phyloP scores from a whole-genome alignment of 768 basidiomycete genomes.

The Pholiota molesta region DNA sequence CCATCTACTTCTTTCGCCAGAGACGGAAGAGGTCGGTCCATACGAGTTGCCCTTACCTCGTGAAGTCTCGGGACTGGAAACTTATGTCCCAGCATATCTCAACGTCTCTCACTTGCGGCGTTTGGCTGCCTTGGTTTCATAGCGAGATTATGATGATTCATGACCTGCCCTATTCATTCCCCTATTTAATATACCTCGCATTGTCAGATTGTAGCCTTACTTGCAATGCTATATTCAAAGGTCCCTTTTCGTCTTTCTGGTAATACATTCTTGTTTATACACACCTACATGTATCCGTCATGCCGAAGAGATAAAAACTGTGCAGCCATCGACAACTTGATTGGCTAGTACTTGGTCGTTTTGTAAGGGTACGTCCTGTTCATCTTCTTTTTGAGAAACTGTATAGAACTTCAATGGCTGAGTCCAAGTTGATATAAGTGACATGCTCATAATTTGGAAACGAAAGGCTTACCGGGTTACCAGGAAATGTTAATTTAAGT shows the following conservation, averaged over 20 bases:
- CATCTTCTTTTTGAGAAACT: conserved; percentile 23
- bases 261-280: conserved; percentile 3
- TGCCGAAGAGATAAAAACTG: conserved; percentile 25
- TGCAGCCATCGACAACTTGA: conserved; percentile 59
- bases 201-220: conserved; percentile 44
- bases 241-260: conserved; percentile 21
- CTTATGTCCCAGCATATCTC: conserved; percentile 91
- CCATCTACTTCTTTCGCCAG: conserved; percentile 92
- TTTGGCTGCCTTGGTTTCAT: conserved; percentile 75
- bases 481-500: conserved; percentile 30
- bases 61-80: conserved; percentile 95
- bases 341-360: conserved; percentile 51
- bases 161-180: conserved; percentile 19
- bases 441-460: neutral
- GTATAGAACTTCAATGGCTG: conserved; percentile 48
- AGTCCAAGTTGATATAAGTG: neutral
- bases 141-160: conserved; percentile 14
- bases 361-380: conserved; percentile 34
- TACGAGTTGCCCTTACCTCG: conserved; percentile 93
- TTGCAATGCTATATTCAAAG: conserved; percentile 41
- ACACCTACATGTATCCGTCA: conserved; percentile 12
- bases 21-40: conserved; percentile 95
- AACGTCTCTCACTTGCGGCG: conserved; percentile 89
- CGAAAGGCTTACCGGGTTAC: conserved; percentile 32
- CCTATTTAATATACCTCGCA: conserved; percentile 43